These are phyloP conservation scores for Dendrobium nobile DNA, from an alignment of 106 monocot genomes.

Conservation along the genomic window DNA sequence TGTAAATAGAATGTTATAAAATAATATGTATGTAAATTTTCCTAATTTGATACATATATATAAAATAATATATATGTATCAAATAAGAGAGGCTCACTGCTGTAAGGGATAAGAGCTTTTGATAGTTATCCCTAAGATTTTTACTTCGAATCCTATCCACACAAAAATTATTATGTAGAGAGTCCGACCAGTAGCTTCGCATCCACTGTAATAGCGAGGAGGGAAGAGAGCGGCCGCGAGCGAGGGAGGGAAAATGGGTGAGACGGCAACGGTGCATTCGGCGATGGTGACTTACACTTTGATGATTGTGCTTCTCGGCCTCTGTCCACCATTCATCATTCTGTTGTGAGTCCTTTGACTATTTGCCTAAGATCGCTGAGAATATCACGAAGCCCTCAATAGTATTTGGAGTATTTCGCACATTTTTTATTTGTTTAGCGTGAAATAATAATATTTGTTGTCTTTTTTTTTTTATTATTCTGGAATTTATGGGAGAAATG, in stretches of 20 bases:
- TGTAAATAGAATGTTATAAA: too few species aligned
- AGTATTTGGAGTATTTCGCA: not conserved
- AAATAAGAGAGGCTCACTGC: too few species aligned
- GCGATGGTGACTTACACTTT: slow-evolving; percentile 72
- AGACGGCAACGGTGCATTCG: slow-evolving; percentile 59
- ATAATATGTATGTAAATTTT: too few species aligned
- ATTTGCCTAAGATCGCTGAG: not conserved
- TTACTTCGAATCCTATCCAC: too few species aligned
- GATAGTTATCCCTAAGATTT: too few species aligned
- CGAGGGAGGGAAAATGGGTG: slow-evolving; percentile 11
- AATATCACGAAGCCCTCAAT: not conserved
- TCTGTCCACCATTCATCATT: slow-evolving; percentile 96
- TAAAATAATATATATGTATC: too few species aligned
- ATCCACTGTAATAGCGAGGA: not conserved
- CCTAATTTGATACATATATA: too few species aligned
- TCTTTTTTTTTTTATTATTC: not conserved
- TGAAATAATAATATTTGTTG: not conserved
- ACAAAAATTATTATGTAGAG: too few species aligned
- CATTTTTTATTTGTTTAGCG: not conserved
- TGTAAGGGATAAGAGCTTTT: too few species aligned
- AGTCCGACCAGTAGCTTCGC: too few species aligned
- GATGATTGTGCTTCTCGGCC: slow-evolving; percentile 84
- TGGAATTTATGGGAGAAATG: not conserved
- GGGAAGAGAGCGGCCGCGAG: not conserved
- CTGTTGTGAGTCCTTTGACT: slow-evolving; percentile 47